Evolutionary conservation across 371 early-diverging fungal species (phyloP).

Genomic region (Dichotomocladium elegans): DNA sequence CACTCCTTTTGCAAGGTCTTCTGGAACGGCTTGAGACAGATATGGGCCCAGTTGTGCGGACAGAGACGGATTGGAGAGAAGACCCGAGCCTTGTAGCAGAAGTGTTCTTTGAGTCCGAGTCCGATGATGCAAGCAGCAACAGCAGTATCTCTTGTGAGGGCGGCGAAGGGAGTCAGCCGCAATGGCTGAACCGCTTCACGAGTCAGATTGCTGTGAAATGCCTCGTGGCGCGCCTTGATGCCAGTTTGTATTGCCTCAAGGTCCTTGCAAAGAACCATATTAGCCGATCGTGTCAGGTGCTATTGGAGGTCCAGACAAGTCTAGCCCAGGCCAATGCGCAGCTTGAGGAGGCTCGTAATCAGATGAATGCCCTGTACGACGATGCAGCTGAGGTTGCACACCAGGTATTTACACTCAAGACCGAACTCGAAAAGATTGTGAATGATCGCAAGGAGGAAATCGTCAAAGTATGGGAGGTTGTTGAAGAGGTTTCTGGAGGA

Average conservation of each 20-base stretch:
- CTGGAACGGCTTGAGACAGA: constrained; percentile 51
- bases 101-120: constrained; percentile 19
- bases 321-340: constrained; percentile 47
- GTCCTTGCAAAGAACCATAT: constrained; percentile 42
- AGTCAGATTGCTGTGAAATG: constrained; percentile 33
- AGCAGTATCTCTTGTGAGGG: neutral
- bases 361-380: constrained; percentile 49
- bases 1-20: constrained; percentile 47
- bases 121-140: constrained; percentile 4
- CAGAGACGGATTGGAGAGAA: constrained; percentile 50
- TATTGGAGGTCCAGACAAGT: constrained; percentile 39
- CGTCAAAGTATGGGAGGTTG: constrained; percentile 61
- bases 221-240: constrained; percentile 39
- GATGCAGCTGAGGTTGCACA: constrained; percentile 56
- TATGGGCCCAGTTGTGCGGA: constrained; percentile 18
- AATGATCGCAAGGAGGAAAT: constrained; percentile 58
- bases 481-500: constrained; percentile 49
- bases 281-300: constrained; percentile 32
- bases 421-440: constrained; percentile 52
- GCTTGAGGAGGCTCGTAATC: constrained; percentile 44
- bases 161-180: neutral
- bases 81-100: constrained; percentile 45
- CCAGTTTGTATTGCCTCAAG: constrained; percentile 57
- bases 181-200: constrained; percentile 20
- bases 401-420: constrained; percentile 49